These are phyloP conservation scores for Spinellus fusiger DNA, from an alignment of 192 early-diverging fungal species.

Conservation along the genomic window DNA sequence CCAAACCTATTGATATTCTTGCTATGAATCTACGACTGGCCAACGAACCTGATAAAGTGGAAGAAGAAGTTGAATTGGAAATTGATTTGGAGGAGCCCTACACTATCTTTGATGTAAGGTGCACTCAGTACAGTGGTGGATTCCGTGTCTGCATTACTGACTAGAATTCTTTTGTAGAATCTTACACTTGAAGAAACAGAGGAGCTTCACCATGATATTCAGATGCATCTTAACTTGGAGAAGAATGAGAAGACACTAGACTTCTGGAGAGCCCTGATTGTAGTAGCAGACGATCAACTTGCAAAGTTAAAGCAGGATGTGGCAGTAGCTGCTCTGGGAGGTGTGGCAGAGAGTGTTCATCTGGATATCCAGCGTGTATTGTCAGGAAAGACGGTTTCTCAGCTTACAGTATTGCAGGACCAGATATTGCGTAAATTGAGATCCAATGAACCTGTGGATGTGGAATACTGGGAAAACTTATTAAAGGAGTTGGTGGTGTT, in stretches of 20 bases:
- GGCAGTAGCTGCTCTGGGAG: constrained; percentile 22
- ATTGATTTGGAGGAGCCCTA: constrained; percentile 89
- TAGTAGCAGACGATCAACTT: constrained; percentile 72
- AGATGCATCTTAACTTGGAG: constrained; percentile 83
- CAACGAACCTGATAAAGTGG: constrained; percentile 59
- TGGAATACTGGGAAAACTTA: constrained; percentile 93
- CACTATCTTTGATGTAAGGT: constrained; percentile 60
- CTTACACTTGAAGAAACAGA: constrained; percentile 59
- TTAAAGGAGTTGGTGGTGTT: constrained; percentile 70
- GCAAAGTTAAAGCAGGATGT: constrained; percentile 32
- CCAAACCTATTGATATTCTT: constrained; percentile 89
- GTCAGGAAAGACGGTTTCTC: constrained; percentile 62
- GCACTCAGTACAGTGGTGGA: background rate
- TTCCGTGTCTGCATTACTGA: background rate
- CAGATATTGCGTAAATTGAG: constrained; percentile 72
- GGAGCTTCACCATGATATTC: constrained; percentile 83
- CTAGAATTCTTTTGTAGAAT: constrained; percentile 39
- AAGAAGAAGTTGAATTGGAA: constrained; percentile 73
- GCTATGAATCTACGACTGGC: constrained; percentile 85
- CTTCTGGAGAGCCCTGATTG: constrained; percentile 85
- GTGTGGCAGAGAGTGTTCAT: constrained; percentile 41
- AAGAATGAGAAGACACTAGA: constrained; percentile 63
- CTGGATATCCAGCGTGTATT: constrained; percentile 68
- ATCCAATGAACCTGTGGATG: constrained; percentile 60
- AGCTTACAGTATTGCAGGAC: constrained; percentile 64